A percentile compares a stretch with the other conserved stretches of the same genome.
Conservation (phyloP, 2,329 filamentous ascomycete genomes). For the Epichloe scottii region DNA sequence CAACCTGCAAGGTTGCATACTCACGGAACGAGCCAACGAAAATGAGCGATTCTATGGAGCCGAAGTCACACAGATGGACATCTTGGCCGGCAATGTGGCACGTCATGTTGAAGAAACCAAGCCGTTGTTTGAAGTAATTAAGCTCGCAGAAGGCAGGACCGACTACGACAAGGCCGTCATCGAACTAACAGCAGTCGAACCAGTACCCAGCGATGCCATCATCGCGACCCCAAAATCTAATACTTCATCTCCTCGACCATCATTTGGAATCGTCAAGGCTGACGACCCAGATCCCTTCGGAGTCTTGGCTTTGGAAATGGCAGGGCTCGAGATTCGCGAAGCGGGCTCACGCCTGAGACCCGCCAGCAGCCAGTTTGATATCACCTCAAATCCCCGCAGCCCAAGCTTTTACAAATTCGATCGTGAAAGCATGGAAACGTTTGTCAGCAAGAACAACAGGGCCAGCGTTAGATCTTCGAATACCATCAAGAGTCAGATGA, state of each 20-base stretch:
- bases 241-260: constrained; percentile 26
- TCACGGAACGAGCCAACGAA: constrained; percentile 44
- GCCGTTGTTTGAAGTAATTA: constrained; percentile 68
- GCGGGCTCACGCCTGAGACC: constrained; percentile 63
- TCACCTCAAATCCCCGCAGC: constrained; percentile 63
- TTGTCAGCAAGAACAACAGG: constrained; percentile 45
- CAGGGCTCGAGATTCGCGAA: constrained; percentile 79
- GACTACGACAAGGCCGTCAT: constrained; percentile 61
- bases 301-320: constrained; percentile 78
- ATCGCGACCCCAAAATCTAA: constrained; percentile 34
- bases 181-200: constrained; percentile 47
- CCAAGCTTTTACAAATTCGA: constrained; percentile 49
- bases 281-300: constrained; percentile 89
- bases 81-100: constrained; percentile 43
- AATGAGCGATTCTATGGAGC: constrained; percentile 46
- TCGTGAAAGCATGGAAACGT: constrained; percentile 59
- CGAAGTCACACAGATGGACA: constrained; percentile 39
- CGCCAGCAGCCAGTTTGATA: constrained; percentile 70
- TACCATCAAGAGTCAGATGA: constrained; percentile 58
- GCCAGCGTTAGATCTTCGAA: constrained; percentile 65
- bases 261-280: constrained; percentile 65
- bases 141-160: constrained; percentile 70
- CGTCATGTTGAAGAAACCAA: constrained; percentile 41
- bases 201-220: constrained; percentile 63
- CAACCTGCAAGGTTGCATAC: constrained; percentile 42